A percentile compares a stretch with the other conserved stretches of the same genome.
Conservation (phyloP, 306 rosid genomes). For the Malus fusca region DNA sequence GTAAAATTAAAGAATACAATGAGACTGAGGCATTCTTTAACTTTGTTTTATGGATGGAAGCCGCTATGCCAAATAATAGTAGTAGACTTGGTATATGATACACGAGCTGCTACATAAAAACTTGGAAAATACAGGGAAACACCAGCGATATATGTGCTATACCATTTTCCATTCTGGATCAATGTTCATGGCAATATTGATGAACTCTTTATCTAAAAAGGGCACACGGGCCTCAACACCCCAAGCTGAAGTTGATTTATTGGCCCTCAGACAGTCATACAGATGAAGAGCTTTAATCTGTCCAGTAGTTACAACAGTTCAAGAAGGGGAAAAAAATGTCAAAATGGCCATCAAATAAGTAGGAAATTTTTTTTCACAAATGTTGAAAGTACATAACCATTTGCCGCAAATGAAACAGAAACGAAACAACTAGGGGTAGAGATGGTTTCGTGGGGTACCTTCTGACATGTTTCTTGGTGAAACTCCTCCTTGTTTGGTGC, state of each 20-base stretch:
- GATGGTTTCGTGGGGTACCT: conserved; percentile 35
- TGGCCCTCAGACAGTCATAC: conserved; percentile 94
- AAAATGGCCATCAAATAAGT: neutral
- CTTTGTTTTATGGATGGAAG: neutral
- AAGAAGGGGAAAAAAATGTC: conserved; percentile 7
- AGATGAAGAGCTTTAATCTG: conserved; percentile 96
- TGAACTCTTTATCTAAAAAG: conserved; percentile 80
- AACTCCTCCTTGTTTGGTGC: conserved; percentile 93
- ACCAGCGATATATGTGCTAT: neutral
- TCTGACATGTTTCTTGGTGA: conserved; percentile 87
- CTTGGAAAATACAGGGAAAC: neutral
- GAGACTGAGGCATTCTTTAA: neutral
- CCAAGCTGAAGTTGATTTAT: conserved; percentile 97
- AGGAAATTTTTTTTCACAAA: neutral
- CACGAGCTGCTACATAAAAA: neutral
- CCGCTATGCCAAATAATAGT: neutral
- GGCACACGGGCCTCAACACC: conserved; percentile 99
- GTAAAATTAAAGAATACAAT: neutral
- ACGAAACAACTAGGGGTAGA: neutral
- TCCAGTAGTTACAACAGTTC: conserved; percentile 13
- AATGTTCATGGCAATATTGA: conserved; percentile 62
- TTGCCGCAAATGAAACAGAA: conserved; percentile 4
- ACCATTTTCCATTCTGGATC: conserved; percentile 99
- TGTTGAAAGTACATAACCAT: neutral
- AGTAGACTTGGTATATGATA: neutral